Percentiles rank a stretch among this genome's conserved stretches.
Conservation (phyloP, 2,329 filamentous ascomycete genomes). For the Exophiala lecanii-corni region DNA sequence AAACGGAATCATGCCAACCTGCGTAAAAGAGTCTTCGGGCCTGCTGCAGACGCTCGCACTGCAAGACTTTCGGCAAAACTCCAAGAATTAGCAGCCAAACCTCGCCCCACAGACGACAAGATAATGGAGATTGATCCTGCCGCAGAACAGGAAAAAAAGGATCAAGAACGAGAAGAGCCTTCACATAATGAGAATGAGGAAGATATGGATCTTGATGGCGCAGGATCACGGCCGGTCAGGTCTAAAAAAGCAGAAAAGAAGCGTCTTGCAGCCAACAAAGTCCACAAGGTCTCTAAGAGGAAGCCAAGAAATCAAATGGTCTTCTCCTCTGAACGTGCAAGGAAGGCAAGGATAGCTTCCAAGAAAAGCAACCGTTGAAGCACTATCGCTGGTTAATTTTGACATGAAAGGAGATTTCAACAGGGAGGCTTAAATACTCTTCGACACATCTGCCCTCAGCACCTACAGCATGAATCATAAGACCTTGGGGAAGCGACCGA, state of each 20-base stretch:
- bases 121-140: conserved; percentile 43
- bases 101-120: conserved; percentile 52
- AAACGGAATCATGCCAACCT: conserved; percentile 81
- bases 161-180: conserved; percentile 25
- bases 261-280: conserved; percentile 5
- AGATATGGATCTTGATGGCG: conserved; percentile 19
- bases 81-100: conserved; percentile 70
- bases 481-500: no score
- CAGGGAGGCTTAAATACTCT: no score
- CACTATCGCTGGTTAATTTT: no score
- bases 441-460: no score
- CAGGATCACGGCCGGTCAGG: conserved; percentile 13
- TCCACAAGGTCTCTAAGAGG: conserved; percentile 21
- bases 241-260: conserved; percentile 6
- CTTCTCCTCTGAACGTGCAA: conserved; percentile 20
- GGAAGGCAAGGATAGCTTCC: conserved; percentile 14
- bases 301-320: conserved; percentile 23
- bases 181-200: conserved; percentile 32
- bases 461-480: no score
- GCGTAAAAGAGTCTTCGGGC: conserved; percentile 77
- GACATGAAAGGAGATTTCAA: no score
- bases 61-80: conserved; percentile 83
- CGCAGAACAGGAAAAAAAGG: conserved; percentile 36
- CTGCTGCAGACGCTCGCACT: conserved; percentile 71
- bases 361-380: conserved; percentile 18